Evolutionary conservation across 768 basidiomycete genomes (phyloP), one percentile per base, ranked within the genome.

Genomic region (Boletus coccyginus): DNA sequence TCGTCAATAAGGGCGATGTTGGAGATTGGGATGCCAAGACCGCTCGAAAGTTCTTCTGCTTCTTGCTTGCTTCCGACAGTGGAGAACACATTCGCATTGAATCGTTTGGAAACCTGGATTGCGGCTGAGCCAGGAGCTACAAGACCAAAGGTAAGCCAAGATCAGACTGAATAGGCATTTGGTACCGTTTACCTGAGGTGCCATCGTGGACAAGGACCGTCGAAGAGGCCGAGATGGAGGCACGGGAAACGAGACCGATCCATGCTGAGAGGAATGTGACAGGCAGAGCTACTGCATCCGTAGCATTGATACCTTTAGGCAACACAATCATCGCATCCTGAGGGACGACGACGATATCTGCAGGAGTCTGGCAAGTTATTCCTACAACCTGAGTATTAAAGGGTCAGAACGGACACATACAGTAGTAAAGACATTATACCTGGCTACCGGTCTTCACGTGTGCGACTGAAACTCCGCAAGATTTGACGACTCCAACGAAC

Each of bases 101-200:
- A 58, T 7, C 65, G 65, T 40, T 65, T 62, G 14, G 60, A 62
- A 14, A 70, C 35, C 45, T 68, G 69, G n/a, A 70, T 24, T 19
- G 69, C 69, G 32, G 63, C 62, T 2, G 42, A 66, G 11, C 69
- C 69, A 40, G 53, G 58, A 46, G 53, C 69, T 70, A 21, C 24
- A 31, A n/a, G n/a, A n/a, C n/a, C n/a, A n/a, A n/a, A n/a, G n/a
- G n/a, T n/a, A n/a, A n/a, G n/a, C n/a, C n/a, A n/a, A n/a, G n/a
- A n/a, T n/a, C n/a, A n/a, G n/a, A n/a, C n/a, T n/a, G n/a, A n/a
- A n/a, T n/a, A n/a, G n/a, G n/a, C n/a, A n/a, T n/a, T n/a, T n/a
- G n/a, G n/a, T n/a, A n/a, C n/a, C n/a, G n/a, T n/a, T n/a, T n/a
- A n/a, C n/a, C n/a, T n/a, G n/a, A n/a, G n/a, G n/a, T n/a, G n/a